Evolutionary conservation across 495 filamentous ascomycete genomes (phyloP), one percentile per base, ranked within the genome.

Genomic region (Aspergillus heteromorphus): DNA sequence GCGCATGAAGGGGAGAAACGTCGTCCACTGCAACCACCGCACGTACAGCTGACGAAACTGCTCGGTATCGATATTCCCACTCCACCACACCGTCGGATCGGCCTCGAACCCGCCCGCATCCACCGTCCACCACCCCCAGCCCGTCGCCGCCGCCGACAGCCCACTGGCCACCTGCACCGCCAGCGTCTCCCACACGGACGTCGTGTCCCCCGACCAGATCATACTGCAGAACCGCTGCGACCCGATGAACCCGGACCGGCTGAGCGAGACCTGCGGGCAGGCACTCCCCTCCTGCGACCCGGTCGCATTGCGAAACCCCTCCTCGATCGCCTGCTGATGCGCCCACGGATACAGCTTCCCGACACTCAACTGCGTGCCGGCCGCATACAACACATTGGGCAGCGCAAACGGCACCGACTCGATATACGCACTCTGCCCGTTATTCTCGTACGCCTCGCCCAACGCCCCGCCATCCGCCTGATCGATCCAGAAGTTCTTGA

Each of bases 401-500:
- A 69, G 41, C 0, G 61, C 30, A 40, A 61, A 69, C 2, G 66
- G 63, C 29, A 66, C 48, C 2, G 61, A 66, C 41, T 69, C 45
- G 31, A 68, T 64, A 38, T 65, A 66, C 40, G 48, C 41, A 30
- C 61, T 64, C 30, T 68, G 65, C 0, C 65, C 65, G 19, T 68
- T 68, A 40, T 68, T 68, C 45, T 68, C 63, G 40, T 66, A 66
- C 1, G 63, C 63, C 38, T 68, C 65, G 23, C 65, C 65, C 6
- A 68, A 63, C 1, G 65, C 40, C 0, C 65, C 67, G 19, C 65
- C 65, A 27, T 70, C 65, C 6, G 65, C 67, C 50, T 70, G 63
- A 40, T 70, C 67, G 45, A 70, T 65, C 67, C 67, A 70, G 54
- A 82, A 83, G 13, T 74, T 57, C 43, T 71, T 68, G 58, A 83